phyloP scores from a whole-genome alignment of 2,329 filamentous ascomycete genomes.

The Berkeleyomyces rouxiae region DNA sequence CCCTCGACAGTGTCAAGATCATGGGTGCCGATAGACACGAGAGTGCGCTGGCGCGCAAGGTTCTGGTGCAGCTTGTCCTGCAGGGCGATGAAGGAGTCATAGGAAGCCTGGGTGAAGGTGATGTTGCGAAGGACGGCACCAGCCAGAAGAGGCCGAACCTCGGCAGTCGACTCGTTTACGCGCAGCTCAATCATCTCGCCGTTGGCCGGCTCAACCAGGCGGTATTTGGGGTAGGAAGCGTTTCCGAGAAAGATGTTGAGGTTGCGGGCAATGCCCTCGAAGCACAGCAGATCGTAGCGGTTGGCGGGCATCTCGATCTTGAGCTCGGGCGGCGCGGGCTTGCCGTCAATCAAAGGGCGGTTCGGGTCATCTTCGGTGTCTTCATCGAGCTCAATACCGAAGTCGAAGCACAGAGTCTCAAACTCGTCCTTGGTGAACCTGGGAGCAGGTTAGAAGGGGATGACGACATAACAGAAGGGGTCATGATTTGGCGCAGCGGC shows the following conservation, averaged over 20 bases:
- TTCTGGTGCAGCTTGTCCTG: slow-evolving; percentile 98
- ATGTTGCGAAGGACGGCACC: slow-evolving; percentile 80
- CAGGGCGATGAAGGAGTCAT: slow-evolving; percentile 92
- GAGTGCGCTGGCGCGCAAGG: slow-evolving; percentile 74
- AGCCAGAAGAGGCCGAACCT: slow-evolving; percentile 75
- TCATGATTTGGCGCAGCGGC: slow-evolving; percentile 5
- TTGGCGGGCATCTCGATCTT: slow-evolving; percentile 98
- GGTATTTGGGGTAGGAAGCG: slow-evolving; percentile 61
- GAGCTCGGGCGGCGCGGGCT: slow-evolving; percentile 76
- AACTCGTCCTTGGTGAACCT: slow-evolving; percentile 89
- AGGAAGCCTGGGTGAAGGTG: slow-evolving; percentile 78
- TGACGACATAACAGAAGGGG: slow-evolving; percentile 5
- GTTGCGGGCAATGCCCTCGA: slow-evolving; percentile 90
- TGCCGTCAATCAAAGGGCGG: slow-evolving; percentile 56
- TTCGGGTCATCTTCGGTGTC: slow-evolving; percentile 61
- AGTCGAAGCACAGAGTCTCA: slow-evolving; percentile 96
- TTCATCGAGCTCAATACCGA: slow-evolving; percentile 94
- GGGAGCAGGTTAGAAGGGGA: slow-evolving; percentile 14
- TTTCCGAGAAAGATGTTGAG: slow-evolving; percentile 85
- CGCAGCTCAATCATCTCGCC: slow-evolving; percentile 67
- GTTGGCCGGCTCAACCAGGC: slow-evolving; percentile 51
- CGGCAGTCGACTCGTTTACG: slow-evolving; percentile 56
- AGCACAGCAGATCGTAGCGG: slow-evolving; percentile 87
- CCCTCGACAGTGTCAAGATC: slow-evolving; percentile 86
- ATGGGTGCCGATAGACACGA: slow-evolving; percentile 96